Evolutionary conservation across 2,329 filamentous ascomycete species (phyloP), one percentile per base, ranked within the genome.

Genomic region (Arthrobotrys conoides): DNA sequence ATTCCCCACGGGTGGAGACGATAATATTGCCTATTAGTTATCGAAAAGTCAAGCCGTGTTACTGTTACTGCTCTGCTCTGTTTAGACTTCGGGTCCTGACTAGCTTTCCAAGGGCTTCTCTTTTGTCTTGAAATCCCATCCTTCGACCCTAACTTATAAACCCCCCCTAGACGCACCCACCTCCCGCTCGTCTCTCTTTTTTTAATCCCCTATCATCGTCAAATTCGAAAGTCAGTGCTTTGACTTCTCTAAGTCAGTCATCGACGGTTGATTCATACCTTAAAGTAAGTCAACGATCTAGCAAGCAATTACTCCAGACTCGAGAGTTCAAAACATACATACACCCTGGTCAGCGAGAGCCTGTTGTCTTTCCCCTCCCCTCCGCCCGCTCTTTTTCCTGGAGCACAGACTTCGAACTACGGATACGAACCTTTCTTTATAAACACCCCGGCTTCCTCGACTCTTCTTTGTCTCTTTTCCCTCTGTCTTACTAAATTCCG

Each of bases 71-170:
- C 49, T 71, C 67, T 51, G 63, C 71, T 71, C 67, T 51, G 63
- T 77, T 77, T 77, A 77, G 73, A 71, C 68, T 77, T 71, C 73
- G 73, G 41, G 44, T 71, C 61, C 67, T 71, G 73, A 71, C 49
- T 77, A 71, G 57, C 51, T 77, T 67, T 68, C 67, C 73, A 61
- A 77, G 49, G 67, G n/a, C 57, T 27, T 69, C 41, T 27, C 12
- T 24, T 59, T 55, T 77, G 73, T 71, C 72, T 71, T 76, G 65
- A 70, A 69, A 51, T 71, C 24, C 22, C 5, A 48, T 49, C 59
- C 51, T 64, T 71, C 67, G 59, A 71, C 48, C 53, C 30, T 46
- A 63, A 63, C 67, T 71, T 77, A 77, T 77, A 77, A 77, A 77
- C 73, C 73, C 71, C 73, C 71, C 65, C 61, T 51, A 76, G 51